Percentiles rank a stretch among this genome's conserved stretches.
Conservation (phyloP, 108 stramenopile species). For the Skeletonema menzelii region DNA sequence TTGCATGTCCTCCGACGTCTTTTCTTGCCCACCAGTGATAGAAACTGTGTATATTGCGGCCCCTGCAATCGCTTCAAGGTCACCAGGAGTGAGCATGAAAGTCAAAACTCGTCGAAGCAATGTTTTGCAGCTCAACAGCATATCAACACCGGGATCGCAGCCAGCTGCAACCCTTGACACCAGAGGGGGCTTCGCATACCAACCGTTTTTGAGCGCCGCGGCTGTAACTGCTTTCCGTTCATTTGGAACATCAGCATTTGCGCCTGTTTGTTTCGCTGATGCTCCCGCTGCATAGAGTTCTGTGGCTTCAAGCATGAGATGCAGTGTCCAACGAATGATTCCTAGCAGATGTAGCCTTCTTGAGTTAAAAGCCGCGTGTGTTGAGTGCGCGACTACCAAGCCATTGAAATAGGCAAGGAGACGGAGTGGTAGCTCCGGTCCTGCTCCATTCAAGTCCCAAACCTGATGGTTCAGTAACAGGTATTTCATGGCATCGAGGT, state of each 20-base stretch:
- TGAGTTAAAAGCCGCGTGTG: conserved; percentile 87
- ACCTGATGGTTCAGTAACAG: conserved; percentile 89
- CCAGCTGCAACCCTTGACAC: conserved; percentile 76
- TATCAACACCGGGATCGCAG: conserved; percentile 76
- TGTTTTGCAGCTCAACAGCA: conserved; percentile 82
- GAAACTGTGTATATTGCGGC: conserved; percentile 85
- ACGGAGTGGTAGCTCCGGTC: conserved; percentile 75
- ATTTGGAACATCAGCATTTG: conserved; percentile 25
- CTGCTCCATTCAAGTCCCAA: conserved; percentile 76
- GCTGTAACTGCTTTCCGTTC: conserved; percentile 19
- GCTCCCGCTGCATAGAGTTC: conserved; percentile 74
- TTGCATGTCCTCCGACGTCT: conserved; percentile 15
- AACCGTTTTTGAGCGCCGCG: conserved; percentile 51
- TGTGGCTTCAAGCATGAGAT: conserved; percentile 87
- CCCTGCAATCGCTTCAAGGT: conserved; percentile 84
- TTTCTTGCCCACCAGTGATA: conserved; percentile 45
- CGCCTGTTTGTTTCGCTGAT: conserved; percentile 26
- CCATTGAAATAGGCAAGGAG: conserved; percentile 76
- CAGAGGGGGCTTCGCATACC: conserved; percentile 68
- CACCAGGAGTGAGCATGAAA: conserved; percentile 87
- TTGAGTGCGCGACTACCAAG: conserved; percentile 73
- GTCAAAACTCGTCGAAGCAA: conserved; percentile 82
- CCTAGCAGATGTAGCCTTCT: conserved; percentile 83
- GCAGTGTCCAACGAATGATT: conserved; percentile 84
- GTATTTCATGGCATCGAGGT: conserved; percentile 91